Evolutionary conservation across 257 asterid genomes (phyloP).

Genomic region (Forsythia viridissima): DNA sequence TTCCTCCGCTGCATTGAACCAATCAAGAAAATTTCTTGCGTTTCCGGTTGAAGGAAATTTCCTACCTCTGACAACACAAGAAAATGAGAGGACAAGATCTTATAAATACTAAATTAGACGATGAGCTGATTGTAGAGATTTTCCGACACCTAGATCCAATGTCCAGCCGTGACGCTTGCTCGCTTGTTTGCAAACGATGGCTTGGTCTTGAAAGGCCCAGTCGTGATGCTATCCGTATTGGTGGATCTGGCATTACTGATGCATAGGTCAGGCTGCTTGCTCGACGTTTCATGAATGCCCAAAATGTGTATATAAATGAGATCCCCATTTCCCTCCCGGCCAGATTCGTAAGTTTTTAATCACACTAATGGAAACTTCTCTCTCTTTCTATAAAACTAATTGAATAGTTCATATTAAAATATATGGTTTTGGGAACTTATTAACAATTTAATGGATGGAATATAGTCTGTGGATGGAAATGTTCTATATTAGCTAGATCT

Average conservation of each 20-base stretch:
- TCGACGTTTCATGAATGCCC: background rate
- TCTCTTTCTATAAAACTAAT: too few species aligned
- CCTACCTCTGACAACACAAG: too few species aligned
- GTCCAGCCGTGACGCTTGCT: slow-evolving; percentile 46
- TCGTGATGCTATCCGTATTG: slow-evolving; percentile 70
- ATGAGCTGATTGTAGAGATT: background rate
- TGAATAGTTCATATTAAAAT: background rate
- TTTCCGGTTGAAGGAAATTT: too few species aligned
- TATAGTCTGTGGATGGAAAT: too few species aligned
- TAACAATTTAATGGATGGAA: too few species aligned
- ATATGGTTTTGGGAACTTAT: slow-evolving; percentile 9
- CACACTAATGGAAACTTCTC: background rate
- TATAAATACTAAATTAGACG: too few species aligned
- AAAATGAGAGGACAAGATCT: too few species aligned
- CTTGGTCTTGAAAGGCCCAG: slow-evolving; percentile 74
- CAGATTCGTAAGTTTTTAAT: background rate
- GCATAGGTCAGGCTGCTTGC: background rate
- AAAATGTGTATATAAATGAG: too few species aligned
- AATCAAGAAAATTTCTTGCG: too few species aligned
- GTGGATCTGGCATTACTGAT: slow-evolving; percentile 28
- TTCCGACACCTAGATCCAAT: background rate
- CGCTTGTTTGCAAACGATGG: slow-evolving; percentile 88
- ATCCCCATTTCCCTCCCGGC: too few species aligned
- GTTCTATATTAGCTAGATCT: too few species aligned
- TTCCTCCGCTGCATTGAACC: too few species aligned